These are phyloP conservation scores for Alternaria atra DNA, from an alignment of 2,329 filamentous ascomycete genomes.

Conservation along the genomic window DNA sequence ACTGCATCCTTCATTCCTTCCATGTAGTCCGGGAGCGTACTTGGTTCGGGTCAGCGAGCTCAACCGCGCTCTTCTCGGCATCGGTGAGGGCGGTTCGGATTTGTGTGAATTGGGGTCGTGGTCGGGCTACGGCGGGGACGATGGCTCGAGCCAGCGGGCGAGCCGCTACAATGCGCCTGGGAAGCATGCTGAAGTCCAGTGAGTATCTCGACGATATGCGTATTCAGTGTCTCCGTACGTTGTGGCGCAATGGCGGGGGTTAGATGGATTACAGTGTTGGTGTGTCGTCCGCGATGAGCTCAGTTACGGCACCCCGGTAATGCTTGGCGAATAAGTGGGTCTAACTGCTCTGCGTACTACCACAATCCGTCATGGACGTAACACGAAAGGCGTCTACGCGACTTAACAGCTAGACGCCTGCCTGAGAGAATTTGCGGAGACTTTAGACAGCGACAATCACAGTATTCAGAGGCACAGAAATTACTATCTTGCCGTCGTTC, in stretches of 20 bases:
- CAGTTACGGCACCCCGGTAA: constrained; percentile 20
- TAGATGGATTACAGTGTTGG: constrained; percentile 24
- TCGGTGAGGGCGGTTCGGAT: constrained; percentile 47
- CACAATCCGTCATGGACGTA: constrained; percentile 6
- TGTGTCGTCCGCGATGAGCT: constrained; percentile 46
- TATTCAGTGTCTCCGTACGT: constrained; percentile 37
- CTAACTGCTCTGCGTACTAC: constrained; percentile 16
- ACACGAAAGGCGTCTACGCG: constrained; percentile 19
- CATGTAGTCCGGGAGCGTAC: constrained; percentile 56
- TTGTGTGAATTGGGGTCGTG: constrained; percentile 47
- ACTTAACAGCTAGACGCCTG: constrained; percentile 1
- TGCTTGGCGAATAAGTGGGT: constrained; percentile 23
- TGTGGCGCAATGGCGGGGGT: constrained; percentile 33
- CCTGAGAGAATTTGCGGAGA: background rate
- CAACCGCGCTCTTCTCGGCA: constrained; percentile 59
- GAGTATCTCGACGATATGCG: constrained; percentile 51
- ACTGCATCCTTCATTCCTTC: background rate
- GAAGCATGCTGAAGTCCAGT: constrained; percentile 52
- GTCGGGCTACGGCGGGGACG: constrained; percentile 41
- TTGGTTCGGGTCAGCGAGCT: constrained; percentile 67
- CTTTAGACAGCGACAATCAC: background rate
- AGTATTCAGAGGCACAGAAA: background rate
- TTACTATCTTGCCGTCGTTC: background rate
- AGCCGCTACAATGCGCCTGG: constrained; percentile 53
- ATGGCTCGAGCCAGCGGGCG: constrained; percentile 52